These are phyloP conservation scores for Penicillium sp. DNA, from an alignment of 2,329 filamentous ascomycete species.

Conservation along the genomic window DNA sequence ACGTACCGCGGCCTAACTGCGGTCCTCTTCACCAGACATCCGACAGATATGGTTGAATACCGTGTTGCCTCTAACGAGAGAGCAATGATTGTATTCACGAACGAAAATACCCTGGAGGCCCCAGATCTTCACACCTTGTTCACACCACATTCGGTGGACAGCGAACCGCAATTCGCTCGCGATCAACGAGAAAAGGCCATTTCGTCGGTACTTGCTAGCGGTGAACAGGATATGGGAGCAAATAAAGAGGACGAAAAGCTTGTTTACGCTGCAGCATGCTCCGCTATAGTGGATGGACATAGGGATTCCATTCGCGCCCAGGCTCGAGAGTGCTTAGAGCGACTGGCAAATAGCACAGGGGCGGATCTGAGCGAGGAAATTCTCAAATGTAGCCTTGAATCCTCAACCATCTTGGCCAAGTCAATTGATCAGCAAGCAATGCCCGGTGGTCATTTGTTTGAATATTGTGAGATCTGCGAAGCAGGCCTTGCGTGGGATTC, in stretches of 20 bases:
- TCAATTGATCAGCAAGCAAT: constrained; percentile 20
- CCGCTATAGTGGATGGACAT: constrained; percentile 31
- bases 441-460: constrained; percentile 34
- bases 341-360: constrained; percentile 27
- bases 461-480: constrained; percentile 56
- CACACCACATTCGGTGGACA: neutral
- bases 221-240: constrained; percentile 10
- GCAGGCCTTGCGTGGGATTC: constrained; percentile 50
- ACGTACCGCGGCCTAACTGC: constrained; percentile 51
- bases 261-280: constrained; percentile 38
- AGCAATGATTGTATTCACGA: constrained; percentile 40
- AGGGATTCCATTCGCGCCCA: constrained; percentile 23
- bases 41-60: constrained; percentile 59
- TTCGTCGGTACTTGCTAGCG: constrained; percentile 28
- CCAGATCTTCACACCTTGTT: neutral
- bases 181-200: constrained; percentile 27
- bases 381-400: constrained; percentile 21
- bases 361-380: constrained; percentile 36
- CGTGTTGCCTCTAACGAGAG: constrained; percentile 49
- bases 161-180: constrained; percentile 14
- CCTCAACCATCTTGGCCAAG: constrained; percentile 25
- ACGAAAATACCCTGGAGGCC: constrained; percentile 15
- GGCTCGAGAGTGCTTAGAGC: constrained; percentile 28
- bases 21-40: constrained; percentile 54
- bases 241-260: constrained; percentile 31